phyloP scores from a whole-genome alignment of 2,329 filamentous ascomycete species.

The Fusarium sp. region DNA sequence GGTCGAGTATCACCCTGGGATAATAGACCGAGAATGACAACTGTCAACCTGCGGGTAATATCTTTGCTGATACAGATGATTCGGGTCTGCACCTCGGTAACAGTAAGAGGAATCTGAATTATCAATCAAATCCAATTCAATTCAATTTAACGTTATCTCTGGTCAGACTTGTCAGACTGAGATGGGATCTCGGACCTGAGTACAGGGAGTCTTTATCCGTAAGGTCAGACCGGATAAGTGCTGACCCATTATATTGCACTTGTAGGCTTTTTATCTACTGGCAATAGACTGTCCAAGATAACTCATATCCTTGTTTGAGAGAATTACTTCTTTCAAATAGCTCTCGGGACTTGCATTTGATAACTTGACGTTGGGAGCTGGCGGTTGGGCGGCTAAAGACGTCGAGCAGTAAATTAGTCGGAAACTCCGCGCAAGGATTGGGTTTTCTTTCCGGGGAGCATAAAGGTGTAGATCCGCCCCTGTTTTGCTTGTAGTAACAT shows the following conservation, averaged over 20 bases:
- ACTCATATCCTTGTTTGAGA: neutral
- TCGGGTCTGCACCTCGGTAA: conserved; percentile 20
- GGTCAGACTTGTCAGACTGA: neutral
- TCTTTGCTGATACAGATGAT: neutral
- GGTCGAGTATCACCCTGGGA: neutral
- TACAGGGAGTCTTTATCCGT: conserved; percentile 1
- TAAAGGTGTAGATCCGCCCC: conserved; percentile 18
- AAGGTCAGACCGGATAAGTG: conserved; percentile 22
- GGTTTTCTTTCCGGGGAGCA: conserved; percentile 14
- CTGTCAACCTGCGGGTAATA: neutral
- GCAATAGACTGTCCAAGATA: neutral
- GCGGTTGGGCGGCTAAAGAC: conserved; percentile 21
- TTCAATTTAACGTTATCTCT: conserved; percentile 1
- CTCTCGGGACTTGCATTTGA: neutral
- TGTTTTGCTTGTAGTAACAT: neutral
- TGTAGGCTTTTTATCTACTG: conserved; percentile 7
- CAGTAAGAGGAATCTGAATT: neutral
- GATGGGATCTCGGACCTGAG: conserved; percentile 19
- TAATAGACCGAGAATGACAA: neutral
- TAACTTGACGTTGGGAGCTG: neutral
- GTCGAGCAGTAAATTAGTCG: conserved; percentile 13
- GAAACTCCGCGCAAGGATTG: conserved; percentile 30
- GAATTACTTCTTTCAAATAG: neutral
- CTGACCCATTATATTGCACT: neutral
- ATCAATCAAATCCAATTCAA: conserved; percentile 11